A percentile compares a stretch with the other conserved stretches of the same genome.
Evolutionary conservation across 768 basidiomycete genomes (phyloP).

Genomic region (Pulveroboletus sp.): DNA sequence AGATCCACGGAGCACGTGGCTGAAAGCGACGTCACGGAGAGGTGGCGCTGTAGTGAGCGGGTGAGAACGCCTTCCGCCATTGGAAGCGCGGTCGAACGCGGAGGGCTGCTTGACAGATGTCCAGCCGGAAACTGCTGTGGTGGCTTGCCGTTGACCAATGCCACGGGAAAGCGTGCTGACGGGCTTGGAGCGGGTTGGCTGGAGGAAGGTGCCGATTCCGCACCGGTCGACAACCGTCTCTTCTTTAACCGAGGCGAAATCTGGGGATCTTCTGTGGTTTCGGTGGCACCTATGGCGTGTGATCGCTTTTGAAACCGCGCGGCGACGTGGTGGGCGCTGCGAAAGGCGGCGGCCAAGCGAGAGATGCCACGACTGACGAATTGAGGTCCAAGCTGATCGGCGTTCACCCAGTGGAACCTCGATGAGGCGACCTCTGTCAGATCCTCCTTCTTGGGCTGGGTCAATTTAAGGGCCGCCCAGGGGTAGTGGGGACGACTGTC

Average conservation of each 20-base stretch:
- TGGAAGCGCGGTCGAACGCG: not conserved
- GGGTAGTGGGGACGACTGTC: slow-evolving; percentile 24
- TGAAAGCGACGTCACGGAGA: slow-evolving; percentile 24
- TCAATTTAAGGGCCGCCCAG: slow-evolving; percentile 23
- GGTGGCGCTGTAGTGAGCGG: slow-evolving; percentile 26
- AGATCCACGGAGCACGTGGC: slow-evolving; percentile 9
- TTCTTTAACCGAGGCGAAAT: slow-evolving; percentile 27
- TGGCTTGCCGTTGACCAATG: slow-evolving; percentile 28
- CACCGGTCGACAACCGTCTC: slow-evolving; percentile 16
- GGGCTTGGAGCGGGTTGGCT: slow-evolving; percentile 5
- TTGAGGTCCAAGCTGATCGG: slow-evolving; percentile 26
- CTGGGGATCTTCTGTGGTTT: slow-evolving; percentile 4
- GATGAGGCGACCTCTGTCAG: slow-evolving; percentile 24
- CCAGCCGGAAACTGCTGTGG: slow-evolving; percentile 32
- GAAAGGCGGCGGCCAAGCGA: slow-evolving; percentile 15
- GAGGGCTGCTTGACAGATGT: slow-evolving; percentile 7
- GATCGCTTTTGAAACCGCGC: slow-evolving; percentile 25
- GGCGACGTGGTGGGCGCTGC: slow-evolving; percentile 1
- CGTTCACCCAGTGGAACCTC: slow-evolving; percentile 31
- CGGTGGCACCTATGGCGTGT: slow-evolving; percentile 9
- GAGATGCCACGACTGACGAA: slow-evolving; percentile 22
- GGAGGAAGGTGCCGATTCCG: not conserved
- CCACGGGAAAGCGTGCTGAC: slow-evolving; percentile 11
- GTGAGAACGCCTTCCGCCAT: slow-evolving; percentile 12
- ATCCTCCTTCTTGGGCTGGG: slow-evolving; percentile 25